Percentiles rank a stretch among this genome's conserved stretches.
Conservation (phyloP, 164 flowering plant species). For the Stephania yunnanensis region DNA sequence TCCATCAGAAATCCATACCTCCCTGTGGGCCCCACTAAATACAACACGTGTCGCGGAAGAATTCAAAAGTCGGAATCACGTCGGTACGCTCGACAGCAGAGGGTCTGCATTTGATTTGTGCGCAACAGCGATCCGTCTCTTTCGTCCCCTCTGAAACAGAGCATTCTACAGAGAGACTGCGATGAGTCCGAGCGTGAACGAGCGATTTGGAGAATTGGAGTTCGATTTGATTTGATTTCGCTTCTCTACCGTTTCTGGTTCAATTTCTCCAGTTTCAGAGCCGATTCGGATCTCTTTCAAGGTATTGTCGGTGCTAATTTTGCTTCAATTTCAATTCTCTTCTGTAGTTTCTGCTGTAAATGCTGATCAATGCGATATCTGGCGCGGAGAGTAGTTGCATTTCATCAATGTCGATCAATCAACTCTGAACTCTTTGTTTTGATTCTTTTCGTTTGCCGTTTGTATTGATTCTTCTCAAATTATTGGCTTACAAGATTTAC, state of each 20-base stretch:
- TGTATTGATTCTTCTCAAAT: too few relatives aligned
- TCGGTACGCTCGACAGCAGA: neutral
- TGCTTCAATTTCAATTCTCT: neutral
- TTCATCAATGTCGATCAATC: neutral
- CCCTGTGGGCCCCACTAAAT: too few relatives aligned
- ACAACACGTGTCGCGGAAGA: neutral
- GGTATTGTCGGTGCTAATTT: neutral
- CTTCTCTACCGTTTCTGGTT: neutral
- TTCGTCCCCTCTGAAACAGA: neutral
- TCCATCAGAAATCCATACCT: too few relatives aligned
- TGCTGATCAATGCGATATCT: neutral
- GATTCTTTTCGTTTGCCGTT: too few relatives aligned
- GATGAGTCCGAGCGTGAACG: too few relatives aligned
- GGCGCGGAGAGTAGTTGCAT: neutral
- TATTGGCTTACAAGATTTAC: too few relatives aligned
- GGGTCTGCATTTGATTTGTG: neutral
- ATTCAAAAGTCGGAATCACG: neutral
- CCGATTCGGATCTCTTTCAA: neutral
- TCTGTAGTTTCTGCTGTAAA: neutral
- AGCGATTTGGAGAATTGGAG: too few relatives aligned
- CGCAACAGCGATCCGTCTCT: neutral
- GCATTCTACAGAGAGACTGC: too few relatives aligned
- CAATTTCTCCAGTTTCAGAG: neutral
- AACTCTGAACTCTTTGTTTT: neutral
- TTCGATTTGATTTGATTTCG: too few relatives aligned